Percentiles rank a stretch among this genome's conserved stretches.
phyloP scores from a whole-genome alignment of 2,329 filamentous ascomycete species.

The Microcyclospora pomicola region DNA sequence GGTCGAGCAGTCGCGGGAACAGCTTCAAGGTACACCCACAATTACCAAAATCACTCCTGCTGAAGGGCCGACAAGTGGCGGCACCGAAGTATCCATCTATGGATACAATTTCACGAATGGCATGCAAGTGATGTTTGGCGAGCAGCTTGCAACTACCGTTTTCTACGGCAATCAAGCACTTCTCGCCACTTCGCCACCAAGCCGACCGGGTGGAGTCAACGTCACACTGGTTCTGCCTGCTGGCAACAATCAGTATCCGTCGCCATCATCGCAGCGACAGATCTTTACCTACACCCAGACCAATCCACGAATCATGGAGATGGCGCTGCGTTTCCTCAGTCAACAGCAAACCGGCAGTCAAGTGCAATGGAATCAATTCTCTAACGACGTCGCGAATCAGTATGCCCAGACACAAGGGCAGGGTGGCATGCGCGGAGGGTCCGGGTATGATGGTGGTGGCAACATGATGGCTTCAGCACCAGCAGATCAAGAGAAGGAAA shows the following conservation, averaged over 20 bases:
- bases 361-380: conserved; percentile 18
- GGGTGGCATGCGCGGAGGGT: conserved; percentile 6
- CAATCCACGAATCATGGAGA: conserved; percentile 34
- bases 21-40: conserved; percentile 28
- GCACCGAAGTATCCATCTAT: conserved; percentile 74
- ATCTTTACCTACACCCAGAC: conserved; percentile 18
- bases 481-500: too few relatives aligned
- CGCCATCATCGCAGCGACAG: conserved; percentile 9
- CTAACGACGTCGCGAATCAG: conserved; percentile 14
- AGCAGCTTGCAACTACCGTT: conserved; percentile 53
- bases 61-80: conserved; percentile 69
- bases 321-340: conserved; percentile 34
- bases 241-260: background rate
- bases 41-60: conserved; percentile 75
- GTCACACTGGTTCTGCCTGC: conserved; percentile 44
- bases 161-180: conserved; percentile 72
- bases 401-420: conserved; percentile 11
- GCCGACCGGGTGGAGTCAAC: conserved; percentile 52
- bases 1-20: conserved; percentile 5
- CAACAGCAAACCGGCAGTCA: conserved; percentile 21
- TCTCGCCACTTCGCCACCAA: conserved; percentile 64
- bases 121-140: conserved; percentile 76
- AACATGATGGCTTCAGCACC: too few relatives aligned
- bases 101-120: conserved; percentile 68
- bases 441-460: too few relatives aligned